These are phyloP conservation scores for Papiliotrema fonsecae DNA, from an alignment of 1,284 basidiomycete genomes.

Conservation along the genomic window DNA sequence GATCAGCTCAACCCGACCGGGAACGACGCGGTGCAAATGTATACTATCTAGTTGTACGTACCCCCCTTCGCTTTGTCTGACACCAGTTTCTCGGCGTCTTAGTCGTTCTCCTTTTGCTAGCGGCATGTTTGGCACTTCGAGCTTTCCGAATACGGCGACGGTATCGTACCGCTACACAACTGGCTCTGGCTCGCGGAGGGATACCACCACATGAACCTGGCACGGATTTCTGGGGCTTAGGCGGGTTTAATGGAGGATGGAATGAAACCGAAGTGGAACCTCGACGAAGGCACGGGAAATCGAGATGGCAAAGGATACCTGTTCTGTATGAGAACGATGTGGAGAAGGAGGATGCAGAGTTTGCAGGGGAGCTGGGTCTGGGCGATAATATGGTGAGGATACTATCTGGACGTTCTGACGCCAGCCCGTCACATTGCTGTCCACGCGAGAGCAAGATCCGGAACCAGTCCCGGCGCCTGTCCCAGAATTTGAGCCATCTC, in stretches of 20 bases:
- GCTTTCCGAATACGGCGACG: constrained; percentile 31
- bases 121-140: constrained; percentile 26
- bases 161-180: constrained; percentile 35
- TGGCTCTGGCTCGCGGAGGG: constrained; percentile 37
- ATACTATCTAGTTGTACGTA: constrained; percentile 16
- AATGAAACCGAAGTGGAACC: constrained; percentile 7
- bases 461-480: too few relatives aligned
- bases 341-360: background rate
- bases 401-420: background rate
- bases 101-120: constrained; percentile 29
- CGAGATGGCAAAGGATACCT: constrained; percentile 24
- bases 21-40: constrained; percentile 4
- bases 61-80: background rate
- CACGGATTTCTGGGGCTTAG: constrained; percentile 29
- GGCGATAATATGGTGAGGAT: background rate
- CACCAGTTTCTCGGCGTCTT: constrained; percentile 40
- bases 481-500: too few relatives aligned
- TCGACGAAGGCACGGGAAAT: constrained; percentile 1
- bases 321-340: constrained; percentile 20
- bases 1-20: background rate
- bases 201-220: constrained; percentile 16
- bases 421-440: background rate
- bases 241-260: constrained; percentile 19
- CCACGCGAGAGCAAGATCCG: too few relatives aligned
- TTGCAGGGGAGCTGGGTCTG: too few relatives aligned